Base-by-base conservation (phyloP, 2,329 filamentous ascomycete species). In the Cyphellophora europaea region DNA sequence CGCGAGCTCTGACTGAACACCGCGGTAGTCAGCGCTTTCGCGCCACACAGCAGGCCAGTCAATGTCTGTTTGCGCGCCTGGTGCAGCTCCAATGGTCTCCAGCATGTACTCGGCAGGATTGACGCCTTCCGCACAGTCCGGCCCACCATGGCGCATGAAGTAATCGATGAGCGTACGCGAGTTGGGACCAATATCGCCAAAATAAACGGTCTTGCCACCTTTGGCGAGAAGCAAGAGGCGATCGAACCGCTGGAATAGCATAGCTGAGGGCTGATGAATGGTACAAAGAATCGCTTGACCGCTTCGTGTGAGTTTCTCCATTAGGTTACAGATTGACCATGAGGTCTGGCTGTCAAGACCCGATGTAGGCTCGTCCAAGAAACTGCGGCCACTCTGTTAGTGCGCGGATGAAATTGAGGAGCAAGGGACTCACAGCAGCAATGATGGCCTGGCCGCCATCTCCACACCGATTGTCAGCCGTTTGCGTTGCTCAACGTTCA, bases 401-500 rank as follows among this genome's bases (percentile, higher is more conserved):
- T n/a, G n/a, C n/a, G n/a, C 8, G 8, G 10, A n/a, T 8, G 25
- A 27, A 13, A 27, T 13, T 27, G 66, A 36, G 78, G 77, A 36
- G 71, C 77, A 0, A 78, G 82, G 2, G 79, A 79, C 49, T 83
- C 79, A 48, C 21, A 83, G 66, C 1, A 82, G 60, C 1, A 82
- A 65, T 12, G 69, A 72, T 0, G 79, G 79, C 49, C 80, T 75
- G 0, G 79, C 78, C 5, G 77, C 78, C 2, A 84, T 72, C 56
- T 96, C 89, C 11, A 96, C 88, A 59, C 86, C 89, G 44, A 95
- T 94, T 0, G 88, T 95, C 6, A 95, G 71, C 51, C 85, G 82
- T 54, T 79, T 79, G 15, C 75, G 67, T 53, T 79, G 74, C 52
- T 79, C 75, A 12, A 74, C 69, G 34, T 72, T 72, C 18, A 74